Evolutionary conservation across 306 rosid species (phyloP).

Genomic region (Adenanthera pavonina): DNA sequence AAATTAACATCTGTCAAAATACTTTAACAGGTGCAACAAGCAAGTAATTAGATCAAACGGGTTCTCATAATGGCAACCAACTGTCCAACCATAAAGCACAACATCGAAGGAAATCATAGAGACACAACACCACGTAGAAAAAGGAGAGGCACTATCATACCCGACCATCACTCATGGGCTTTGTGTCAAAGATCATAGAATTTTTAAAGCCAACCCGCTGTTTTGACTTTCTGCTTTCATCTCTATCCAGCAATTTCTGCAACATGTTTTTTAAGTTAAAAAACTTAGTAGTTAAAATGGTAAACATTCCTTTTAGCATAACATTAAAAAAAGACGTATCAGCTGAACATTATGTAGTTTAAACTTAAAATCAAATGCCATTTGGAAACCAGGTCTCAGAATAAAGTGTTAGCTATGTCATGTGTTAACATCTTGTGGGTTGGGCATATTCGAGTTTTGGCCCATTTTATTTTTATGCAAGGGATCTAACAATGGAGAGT

Average conservation of each 20-base stretch:
- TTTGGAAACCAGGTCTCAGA: constrained; percentile 22
- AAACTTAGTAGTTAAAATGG: constrained; percentile 27
- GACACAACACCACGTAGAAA: constrained; percentile 21
- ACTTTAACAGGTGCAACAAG: constrained; percentile 4
- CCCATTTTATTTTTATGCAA: neutral
- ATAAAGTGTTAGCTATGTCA: neutral
- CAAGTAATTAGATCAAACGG: constrained; percentile 23
- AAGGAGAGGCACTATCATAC: constrained; percentile 53
- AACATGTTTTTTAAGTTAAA: constrained; percentile 24
- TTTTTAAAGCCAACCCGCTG: constrained; percentile 88
- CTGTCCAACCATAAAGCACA: constrained; percentile 3
- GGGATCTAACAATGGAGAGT: neutral
- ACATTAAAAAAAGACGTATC: constrained; percentile 5
- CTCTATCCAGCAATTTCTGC: constrained; percentile 85
- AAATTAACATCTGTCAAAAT: constrained; percentile 13
- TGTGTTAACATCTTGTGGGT: neutral
- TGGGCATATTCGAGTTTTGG: neutral
- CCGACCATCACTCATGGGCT: constrained; percentile 95
- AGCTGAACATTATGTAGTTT: constrained; percentile 17
- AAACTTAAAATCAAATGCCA: constrained; percentile 31
- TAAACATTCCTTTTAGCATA: constrained; percentile 25
- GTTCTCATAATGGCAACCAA: constrained; percentile 4
- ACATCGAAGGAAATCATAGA: constrained; percentile 24
- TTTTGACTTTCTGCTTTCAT: constrained; percentile 68
- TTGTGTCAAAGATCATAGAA: constrained; percentile 88